Conservation (phyloP, 2,329 filamentous ascomycete species). For the Colletotrichum higginsianum region DNA sequence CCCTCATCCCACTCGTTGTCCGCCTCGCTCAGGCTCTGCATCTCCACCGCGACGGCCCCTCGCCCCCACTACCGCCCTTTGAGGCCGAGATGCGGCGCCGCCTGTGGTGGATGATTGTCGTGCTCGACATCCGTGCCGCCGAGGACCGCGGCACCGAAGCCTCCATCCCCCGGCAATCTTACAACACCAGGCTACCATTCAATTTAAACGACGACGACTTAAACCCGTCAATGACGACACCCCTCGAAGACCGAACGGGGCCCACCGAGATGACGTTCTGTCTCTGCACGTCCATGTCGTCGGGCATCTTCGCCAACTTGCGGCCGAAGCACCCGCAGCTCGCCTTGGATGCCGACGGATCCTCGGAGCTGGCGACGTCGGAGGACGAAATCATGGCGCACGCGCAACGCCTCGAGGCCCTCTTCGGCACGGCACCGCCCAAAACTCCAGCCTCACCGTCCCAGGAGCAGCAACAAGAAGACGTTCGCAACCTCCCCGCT, state of each 20-base stretch:
- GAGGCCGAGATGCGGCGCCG: conserved; percentile 73
- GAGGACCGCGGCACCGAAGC: conserved; percentile 67
- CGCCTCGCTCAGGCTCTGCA: conserved; percentile 60
- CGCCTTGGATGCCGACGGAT: conserved; percentile 27
- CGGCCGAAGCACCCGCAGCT: conserved; percentile 54
- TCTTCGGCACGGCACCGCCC: conserved; percentile 56
- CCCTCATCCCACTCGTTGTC: conserved; percentile 56
- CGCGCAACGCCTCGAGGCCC: conserved; percentile 56
- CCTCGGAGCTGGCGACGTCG: conserved; percentile 43
- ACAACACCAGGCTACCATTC: conserved; percentile 63
- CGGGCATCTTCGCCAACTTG: conserved; percentile 54
- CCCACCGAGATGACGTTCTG: conserved; percentile 60
- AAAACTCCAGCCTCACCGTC: conserved; percentile 35
- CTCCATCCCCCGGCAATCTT: conserved; percentile 58
- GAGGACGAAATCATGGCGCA: conserved; percentile 59
- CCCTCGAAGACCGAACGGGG: conserved; percentile 53
- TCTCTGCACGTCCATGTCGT: conserved; percentile 57
- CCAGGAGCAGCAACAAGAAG: not conserved
- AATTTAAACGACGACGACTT: conserved; percentile 70
- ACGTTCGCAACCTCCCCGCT: conserved; percentile 50
- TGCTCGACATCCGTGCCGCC: conserved; percentile 70
- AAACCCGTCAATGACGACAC: conserved; percentile 54
- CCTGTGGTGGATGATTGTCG: conserved; percentile 74
- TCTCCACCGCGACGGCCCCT: conserved; percentile 60
- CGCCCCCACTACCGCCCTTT: conserved; percentile 59